Evolutionary conservation across 1,284 basidiomycete genomes (phyloP).

Genomic region (Neonothopanus nambi): DNA sequence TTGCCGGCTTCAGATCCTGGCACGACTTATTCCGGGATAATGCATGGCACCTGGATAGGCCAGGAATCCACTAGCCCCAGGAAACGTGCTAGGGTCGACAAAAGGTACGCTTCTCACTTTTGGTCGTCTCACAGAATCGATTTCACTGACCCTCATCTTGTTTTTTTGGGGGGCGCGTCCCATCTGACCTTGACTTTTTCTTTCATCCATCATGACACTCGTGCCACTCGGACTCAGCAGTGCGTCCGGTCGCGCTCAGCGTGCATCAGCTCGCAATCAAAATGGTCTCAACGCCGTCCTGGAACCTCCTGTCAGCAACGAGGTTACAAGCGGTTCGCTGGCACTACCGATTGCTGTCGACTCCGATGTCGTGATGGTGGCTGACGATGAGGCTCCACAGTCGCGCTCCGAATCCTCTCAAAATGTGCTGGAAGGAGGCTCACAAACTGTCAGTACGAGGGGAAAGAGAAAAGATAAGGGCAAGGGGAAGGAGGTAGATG

Average conservation of each 20-base stretch:
- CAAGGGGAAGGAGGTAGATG: conserved; percentile 59
- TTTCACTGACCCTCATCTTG: conserved; percentile 15
- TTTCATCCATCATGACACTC: conserved; percentile 17
- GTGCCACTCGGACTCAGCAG: conserved; percentile 35
- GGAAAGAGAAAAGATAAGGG: conserved; percentile 59
- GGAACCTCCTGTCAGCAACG: conserved; percentile 37
- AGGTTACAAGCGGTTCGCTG: conserved; percentile 38
- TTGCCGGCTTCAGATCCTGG: conserved; percentile 79
- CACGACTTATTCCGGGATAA: conserved; percentile 75
- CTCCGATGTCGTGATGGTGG: conserved; percentile 42
- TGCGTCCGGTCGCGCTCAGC: conserved; percentile 67
- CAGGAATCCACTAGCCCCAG: conserved; percentile 63
- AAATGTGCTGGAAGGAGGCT: conserved; percentile 42
- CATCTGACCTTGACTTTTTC: conserved; percentile 13
- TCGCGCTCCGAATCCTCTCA: conserved; percentile 65
- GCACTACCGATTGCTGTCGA: conserved; percentile 45
- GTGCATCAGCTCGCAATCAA: conserved; percentile 70
- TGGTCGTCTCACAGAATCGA: conserved; percentile 8
- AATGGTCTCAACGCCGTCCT: conserved; percentile 39
- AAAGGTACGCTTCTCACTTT: conserved; percentile 58
- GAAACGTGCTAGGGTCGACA: conserved; percentile 71
- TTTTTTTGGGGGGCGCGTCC: conserved; percentile 23
- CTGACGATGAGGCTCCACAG: conserved; percentile 46
- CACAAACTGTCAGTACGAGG: conserved; percentile 30
- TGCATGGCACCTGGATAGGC: conserved; percentile 59